phyloP scores from a whole-genome alignment of 441 rosid species.

The Populus hybrid region DNA sequence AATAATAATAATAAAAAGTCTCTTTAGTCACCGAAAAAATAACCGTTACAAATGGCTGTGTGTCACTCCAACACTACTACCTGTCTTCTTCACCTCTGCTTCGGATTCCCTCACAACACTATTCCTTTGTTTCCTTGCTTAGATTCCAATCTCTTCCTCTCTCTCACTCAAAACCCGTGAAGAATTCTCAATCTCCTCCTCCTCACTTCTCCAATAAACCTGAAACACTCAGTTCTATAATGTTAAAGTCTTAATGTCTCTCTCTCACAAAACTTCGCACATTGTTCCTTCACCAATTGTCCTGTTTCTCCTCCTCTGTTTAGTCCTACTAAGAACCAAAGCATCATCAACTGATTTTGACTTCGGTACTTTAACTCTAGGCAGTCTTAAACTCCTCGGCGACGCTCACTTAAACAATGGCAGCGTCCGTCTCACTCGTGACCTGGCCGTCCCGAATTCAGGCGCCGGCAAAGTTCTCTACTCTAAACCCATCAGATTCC shows the following conservation, averaged over 20 bases:
- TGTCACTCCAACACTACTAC: slow-evolving; percentile 46
- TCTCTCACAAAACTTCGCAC: background rate
- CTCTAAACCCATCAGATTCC: slow-evolving; percentile 72
- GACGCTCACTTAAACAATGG: slow-evolving; percentile 87
- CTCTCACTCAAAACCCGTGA: background rate
- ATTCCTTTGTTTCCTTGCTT: slow-evolving; percentile 19
- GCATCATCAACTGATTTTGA: slow-evolving; percentile 59
- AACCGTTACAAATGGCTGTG: slow-evolving; percentile 53
- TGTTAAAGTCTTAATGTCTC: background rate
- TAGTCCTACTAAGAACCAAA: slow-evolving; percentile 20
- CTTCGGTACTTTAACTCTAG: slow-evolving; percentile 69
- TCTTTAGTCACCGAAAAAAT: slow-evolving; percentile 18
- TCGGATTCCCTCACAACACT: slow-evolving; percentile 29
- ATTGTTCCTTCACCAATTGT: slow-evolving; percentile 9
- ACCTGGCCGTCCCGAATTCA: slow-evolving; percentile 77
- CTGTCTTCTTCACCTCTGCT: slow-evolving; percentile 43
- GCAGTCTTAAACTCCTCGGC: slow-evolving; percentile 71
- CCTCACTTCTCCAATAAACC: background rate
- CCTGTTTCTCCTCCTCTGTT: slow-evolving; percentile 25
- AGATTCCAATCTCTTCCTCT: background rate
- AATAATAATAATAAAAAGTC: background rate
- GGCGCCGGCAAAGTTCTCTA: slow-evolving; percentile 77
- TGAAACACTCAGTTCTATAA: background rate
- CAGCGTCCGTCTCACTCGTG: slow-evolving; percentile 77
- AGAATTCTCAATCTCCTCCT: background rate